Conservation (phyloP, 2,329 filamentous ascomycete genomes). For the Berkeleyomyces rouxiae region DNA sequence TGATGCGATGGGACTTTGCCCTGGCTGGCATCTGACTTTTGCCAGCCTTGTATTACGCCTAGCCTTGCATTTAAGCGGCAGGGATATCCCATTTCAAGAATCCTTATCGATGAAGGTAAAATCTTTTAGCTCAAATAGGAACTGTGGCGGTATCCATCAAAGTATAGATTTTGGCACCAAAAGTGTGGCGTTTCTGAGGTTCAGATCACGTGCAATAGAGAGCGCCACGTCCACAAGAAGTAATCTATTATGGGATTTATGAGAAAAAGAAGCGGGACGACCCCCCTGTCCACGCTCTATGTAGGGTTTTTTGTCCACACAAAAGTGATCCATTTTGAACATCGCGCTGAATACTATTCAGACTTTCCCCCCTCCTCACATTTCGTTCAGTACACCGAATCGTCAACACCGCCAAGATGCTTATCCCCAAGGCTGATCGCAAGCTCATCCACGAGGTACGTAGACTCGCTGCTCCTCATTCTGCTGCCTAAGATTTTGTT, state of each 20-base stretch:
- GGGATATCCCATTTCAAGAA: neutral
- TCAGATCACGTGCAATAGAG: slow-evolving; percentile 4
- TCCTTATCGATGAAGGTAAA: neutral
- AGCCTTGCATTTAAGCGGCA: neutral
- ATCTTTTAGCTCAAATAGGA: neutral
- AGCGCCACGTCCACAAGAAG: slow-evolving; percentile 14
- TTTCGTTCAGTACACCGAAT: slow-evolving; percentile 14
- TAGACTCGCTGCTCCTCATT: slow-evolving; percentile 12
- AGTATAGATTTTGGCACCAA: neutral
- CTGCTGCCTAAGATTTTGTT: slow-evolving; percentile 1
- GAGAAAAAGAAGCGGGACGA: slow-evolving; percentile 4
- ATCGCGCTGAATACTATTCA: slow-evolving; percentile 17
- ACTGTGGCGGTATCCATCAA: neutral
- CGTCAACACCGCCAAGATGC: slow-evolving; percentile 47
- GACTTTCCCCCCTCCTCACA: slow-evolving; percentile 15
- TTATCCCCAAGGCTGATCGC: slow-evolving; percentile 99
- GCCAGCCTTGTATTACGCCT: neutral
- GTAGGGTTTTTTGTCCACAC: slow-evolving; percentile 31
- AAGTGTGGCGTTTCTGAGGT: neutral
- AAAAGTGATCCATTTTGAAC: slow-evolving; percentile 29
- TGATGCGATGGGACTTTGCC: neutral
- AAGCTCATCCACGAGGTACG: slow-evolving; percentile 93
- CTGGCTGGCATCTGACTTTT: neutral
- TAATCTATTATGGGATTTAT: slow-evolving; percentile 6
- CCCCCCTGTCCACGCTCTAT: slow-evolving; percentile 16